Evolutionary conservation across 768 basidiomycete species (phyloP).

Genomic region (Auricularia sp.): DNA sequence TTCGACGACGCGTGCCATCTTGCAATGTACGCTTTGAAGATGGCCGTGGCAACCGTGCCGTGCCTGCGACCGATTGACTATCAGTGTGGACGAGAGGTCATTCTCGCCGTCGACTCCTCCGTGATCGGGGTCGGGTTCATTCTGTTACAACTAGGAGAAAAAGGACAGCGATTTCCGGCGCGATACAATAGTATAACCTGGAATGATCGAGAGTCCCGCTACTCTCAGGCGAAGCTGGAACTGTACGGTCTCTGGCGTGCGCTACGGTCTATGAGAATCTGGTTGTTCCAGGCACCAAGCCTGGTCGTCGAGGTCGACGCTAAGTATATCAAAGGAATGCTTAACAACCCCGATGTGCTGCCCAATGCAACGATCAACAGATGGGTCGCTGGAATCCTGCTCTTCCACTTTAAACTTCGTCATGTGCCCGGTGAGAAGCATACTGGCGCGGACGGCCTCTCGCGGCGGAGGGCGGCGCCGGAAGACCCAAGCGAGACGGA

Average conservation of each 20-base stretch:
- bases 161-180: slow-evolving; percentile 16
- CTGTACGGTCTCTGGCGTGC: slow-evolving; percentile 18
- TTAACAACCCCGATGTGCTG: slow-evolving; percentile 9
- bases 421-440: slow-evolving; percentile 9
- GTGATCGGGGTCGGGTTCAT: slow-evolving; percentile 17
- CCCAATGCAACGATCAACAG: slow-evolving; percentile 8
- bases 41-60: slow-evolving; percentile 15
- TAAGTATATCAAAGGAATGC: slow-evolving; percentile 8
- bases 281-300: neutral
- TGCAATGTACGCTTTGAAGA: slow-evolving; percentile 23
- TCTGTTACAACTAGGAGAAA: slow-evolving; percentile 16
- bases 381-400: slow-evolving; percentile 6
- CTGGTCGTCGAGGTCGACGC: slow-evolving; percentile 9
- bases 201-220: slow-evolving; percentile 14
- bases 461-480: slow-evolving; percentile 11
- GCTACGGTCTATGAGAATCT: neutral
- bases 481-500: slow-evolving; percentile 6
- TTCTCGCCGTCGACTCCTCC: slow-evolving; percentile 19
- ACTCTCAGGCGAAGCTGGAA: slow-evolving; percentile 20
- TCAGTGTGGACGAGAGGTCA: slow-evolving; percentile 9
- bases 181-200: slow-evolving; percentile 15
- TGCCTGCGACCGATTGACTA: slow-evolving; percentile 27
- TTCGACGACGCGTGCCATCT: slow-evolving; percentile 22
- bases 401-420: slow-evolving; percentile 2
- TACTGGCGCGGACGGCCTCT: slow-evolving; percentile 9